phyloP scores from a whole-genome alignment of 73 alveolate genomes.

The Breviolum minutum region DNA sequence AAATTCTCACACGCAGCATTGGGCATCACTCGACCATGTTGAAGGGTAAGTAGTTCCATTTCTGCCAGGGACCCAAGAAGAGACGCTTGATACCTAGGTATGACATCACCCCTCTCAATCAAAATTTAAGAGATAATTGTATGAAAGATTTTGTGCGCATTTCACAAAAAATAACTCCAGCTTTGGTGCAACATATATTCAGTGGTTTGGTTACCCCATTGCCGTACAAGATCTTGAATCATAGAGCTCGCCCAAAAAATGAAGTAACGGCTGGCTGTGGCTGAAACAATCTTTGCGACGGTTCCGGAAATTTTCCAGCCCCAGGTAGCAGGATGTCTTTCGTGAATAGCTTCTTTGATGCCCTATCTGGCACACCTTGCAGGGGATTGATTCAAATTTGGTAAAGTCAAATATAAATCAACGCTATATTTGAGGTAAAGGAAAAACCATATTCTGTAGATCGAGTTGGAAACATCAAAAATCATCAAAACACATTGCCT shows the following conservation, averaged over 20 bases:
- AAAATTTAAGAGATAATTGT: no score
- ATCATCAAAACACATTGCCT: not conserved
- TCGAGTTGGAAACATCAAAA: no score
- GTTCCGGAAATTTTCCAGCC: not conserved
- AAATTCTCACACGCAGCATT: not conserved
- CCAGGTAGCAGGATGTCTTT: not conserved
- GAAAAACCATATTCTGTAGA: not conserved
- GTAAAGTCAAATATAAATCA: no score
- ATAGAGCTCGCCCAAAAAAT: not conserved
- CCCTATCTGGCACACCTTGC: not conserved
- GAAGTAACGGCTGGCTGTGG: not conserved
- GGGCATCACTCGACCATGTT: not conserved
- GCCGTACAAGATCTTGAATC: not conserved
- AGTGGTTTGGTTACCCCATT: not conserved
- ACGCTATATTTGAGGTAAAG: not conserved
- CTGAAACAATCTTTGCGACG: not conserved
- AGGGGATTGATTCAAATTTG: no score
- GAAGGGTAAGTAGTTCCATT: not conserved
- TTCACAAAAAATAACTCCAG: no score
- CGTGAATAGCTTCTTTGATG: not conserved
- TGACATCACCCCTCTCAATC: not conserved
- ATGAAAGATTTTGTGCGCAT: no score
- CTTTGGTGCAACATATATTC: not conserved
- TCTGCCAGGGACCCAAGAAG: not conserved
- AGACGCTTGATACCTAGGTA: not conserved